These are phyloP conservation scores for Eimeria falciformis DNA, from an alignment of 169 alveolate genomes.

Conservation along the genomic window DNA sequence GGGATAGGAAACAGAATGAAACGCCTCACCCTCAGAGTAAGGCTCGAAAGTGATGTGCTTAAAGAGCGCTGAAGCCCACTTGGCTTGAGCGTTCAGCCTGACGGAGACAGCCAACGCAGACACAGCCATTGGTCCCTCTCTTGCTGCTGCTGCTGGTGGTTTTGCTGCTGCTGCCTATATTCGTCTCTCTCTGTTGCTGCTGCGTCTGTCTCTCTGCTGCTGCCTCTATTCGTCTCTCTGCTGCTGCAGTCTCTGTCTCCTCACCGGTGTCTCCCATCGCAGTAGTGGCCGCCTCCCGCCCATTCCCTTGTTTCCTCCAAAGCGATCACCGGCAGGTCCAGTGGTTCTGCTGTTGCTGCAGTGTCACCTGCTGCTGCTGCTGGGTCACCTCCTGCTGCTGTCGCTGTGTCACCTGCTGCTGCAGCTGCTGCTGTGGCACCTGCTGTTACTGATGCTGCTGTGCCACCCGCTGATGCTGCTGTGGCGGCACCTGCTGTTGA, in stretches of 20 bases:
- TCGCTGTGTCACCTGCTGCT: background rate
- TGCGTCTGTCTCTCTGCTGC: background rate
- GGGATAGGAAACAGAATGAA: too few relatives aligned
- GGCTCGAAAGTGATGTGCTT: background rate
- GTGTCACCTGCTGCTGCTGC: background rate
- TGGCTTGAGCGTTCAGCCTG: background rate
- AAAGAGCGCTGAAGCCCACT: background rate
- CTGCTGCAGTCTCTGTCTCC: background rate
- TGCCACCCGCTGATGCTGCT: too few relatives aligned
- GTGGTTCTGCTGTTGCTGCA: background rate
- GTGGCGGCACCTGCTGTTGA: background rate
- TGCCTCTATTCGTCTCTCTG: background rate
- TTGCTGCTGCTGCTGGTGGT: background rate
- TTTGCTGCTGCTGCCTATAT: background rate
- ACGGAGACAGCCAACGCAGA: background rate
- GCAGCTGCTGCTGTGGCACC: constrained; percentile 9
- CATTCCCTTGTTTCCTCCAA: constrained; percentile 15
- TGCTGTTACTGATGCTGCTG: too few relatives aligned
- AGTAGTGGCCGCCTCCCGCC: constrained; percentile 5
- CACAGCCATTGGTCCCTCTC: background rate
- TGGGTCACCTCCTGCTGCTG: background rate
- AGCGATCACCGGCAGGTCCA: background rate
- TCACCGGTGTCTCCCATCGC: constrained; percentile 26
- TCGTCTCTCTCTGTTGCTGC: constrained; percentile 5
- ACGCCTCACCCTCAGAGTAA: background rate